Evolutionary conservation across 139 green algal species (phyloP).

Genomic region (Volvox africanus): DNA sequence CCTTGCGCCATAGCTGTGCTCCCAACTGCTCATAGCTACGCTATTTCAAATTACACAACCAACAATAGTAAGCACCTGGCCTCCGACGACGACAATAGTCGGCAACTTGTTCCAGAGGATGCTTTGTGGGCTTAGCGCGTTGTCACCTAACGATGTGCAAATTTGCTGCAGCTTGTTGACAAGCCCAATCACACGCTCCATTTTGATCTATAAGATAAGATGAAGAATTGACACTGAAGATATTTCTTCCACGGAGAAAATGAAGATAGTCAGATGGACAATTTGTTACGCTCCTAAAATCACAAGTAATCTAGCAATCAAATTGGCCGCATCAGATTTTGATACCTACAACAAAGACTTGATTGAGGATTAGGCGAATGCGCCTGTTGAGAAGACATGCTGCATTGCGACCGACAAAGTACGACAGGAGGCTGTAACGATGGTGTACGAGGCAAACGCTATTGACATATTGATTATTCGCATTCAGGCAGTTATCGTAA

Average conservation of each 20-base stretch:
- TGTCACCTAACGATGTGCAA: conserved; percentile 72
- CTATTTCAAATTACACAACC: not conserved
- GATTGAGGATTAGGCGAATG: too few relatives aligned
- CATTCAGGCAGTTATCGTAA: too few relatives aligned
- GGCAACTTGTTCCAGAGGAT: conserved; percentile 89
- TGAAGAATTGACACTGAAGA: not conserved
- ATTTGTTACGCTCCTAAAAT: not conserved
- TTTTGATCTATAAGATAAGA: not conserved
- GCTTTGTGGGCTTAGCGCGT: conserved; percentile 58
- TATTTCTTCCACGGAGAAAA: not conserved
- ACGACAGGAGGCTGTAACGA: too few relatives aligned
- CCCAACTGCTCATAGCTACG: conserved; percentile 25
- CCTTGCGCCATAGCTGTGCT: too few relatives aligned
- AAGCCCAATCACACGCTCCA: conserved; percentile 65
- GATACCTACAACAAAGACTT: too few relatives aligned
- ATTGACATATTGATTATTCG: too few relatives aligned
- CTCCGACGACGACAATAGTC: conserved; percentile 93
- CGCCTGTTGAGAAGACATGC: too few relatives aligned
- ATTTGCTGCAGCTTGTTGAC: conserved; percentile 79
- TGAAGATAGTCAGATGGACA: not conserved
- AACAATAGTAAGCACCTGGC: conserved; percentile 73
- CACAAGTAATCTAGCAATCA: not conserved
- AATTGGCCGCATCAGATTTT: too few relatives aligned
- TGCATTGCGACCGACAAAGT: too few relatives aligned
- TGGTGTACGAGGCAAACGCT: too few relatives aligned